Evolutionary conservation across 2,329 filamentous ascomycete species (phyloP).

Genomic region (Thelonectria discophora): DNA sequence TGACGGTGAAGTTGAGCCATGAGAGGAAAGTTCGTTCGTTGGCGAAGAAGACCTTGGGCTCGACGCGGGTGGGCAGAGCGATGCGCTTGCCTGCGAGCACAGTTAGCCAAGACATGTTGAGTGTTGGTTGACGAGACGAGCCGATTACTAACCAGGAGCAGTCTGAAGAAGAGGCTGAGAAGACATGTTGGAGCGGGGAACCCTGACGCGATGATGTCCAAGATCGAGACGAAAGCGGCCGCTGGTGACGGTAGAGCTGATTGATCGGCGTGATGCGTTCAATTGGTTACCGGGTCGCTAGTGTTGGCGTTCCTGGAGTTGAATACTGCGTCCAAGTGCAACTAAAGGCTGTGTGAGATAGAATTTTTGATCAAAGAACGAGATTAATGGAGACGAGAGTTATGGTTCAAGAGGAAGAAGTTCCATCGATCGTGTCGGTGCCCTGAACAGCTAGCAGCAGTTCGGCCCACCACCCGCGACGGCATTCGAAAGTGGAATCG

Average conservation of each 20-base stretch:
- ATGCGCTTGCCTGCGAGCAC: slow-evolving; percentile 87
- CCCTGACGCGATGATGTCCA: background rate
- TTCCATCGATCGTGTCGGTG: slow-evolving; percentile 1
- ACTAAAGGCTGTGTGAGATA: slow-evolving; percentile 4
- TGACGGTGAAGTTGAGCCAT: slow-evolving; percentile 99
- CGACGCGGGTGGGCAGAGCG: slow-evolving; percentile 94
- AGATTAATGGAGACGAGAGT: slow-evolving; percentile 7
- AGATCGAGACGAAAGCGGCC: slow-evolving; percentile 5
- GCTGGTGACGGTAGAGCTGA: slow-evolving; percentile 2
- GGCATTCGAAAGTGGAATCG: slow-evolving; percentile 27
- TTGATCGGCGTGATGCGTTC: background rate
- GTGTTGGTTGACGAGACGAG: background rate
- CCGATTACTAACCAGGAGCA: slow-evolving; percentile 76
- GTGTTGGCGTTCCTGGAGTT: background rate
- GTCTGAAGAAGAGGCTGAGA: slow-evolving; percentile 96
- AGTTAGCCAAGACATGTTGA: slow-evolving; percentile 26
- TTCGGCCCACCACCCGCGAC: slow-evolving; percentile 32
- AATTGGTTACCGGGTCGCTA: slow-evolving; percentile 4
- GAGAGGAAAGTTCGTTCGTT: slow-evolving; percentile 99
- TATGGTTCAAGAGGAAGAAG: slow-evolving; percentile 13
- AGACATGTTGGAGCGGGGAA: slow-evolving; percentile 72
- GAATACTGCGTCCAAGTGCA: background rate
- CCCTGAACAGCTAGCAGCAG: background rate
- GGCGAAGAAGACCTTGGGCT: slow-evolving; percentile 99
- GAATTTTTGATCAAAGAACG: slow-evolving; percentile 4